Conservation (phyloP, 768 basidiomycete species). For the Mycena amicta region DNA sequence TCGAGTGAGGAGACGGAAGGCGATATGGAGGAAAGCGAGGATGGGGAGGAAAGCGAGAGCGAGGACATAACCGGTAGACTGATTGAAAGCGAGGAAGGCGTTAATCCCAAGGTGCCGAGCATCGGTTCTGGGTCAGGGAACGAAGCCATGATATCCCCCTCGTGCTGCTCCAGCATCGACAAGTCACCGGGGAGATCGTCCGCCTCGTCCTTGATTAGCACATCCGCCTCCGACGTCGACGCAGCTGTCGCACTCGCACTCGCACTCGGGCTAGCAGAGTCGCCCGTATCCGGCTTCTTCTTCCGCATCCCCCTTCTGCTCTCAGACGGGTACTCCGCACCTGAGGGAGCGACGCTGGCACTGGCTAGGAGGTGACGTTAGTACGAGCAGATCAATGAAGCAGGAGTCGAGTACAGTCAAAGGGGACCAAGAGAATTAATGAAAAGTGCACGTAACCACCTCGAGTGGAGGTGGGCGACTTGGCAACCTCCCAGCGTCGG, state of each 20-base stretch:
- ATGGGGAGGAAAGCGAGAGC: no score
- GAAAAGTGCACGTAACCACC: background rate
- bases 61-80: no score
- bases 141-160: no score
- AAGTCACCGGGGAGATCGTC: no score
- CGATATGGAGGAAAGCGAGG: no score
- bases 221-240: background rate
- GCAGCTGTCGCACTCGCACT: background rate
- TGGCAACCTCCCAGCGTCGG: no score
- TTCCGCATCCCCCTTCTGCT: slow-evolving; percentile 71
- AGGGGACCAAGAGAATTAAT: background rate
- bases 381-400: background rate
- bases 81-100: no score
- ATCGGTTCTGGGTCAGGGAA: no score
- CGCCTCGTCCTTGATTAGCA: background rate
- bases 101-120: no score
- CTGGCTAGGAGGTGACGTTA: slow-evolving; percentile 53
- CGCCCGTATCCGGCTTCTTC: slow-evolving; percentile 36
- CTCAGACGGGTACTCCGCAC: slow-evolving; percentile 72
- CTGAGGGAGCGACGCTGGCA: slow-evolving; percentile 68
- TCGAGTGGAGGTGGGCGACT: background rate
- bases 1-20: no score
- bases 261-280: background rate
- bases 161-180: no score
- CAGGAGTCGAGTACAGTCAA: background rate